Conservation (phyloP, 225 moss, liverwort and hornwort species). For the Pleurozium schreberi region DNA sequence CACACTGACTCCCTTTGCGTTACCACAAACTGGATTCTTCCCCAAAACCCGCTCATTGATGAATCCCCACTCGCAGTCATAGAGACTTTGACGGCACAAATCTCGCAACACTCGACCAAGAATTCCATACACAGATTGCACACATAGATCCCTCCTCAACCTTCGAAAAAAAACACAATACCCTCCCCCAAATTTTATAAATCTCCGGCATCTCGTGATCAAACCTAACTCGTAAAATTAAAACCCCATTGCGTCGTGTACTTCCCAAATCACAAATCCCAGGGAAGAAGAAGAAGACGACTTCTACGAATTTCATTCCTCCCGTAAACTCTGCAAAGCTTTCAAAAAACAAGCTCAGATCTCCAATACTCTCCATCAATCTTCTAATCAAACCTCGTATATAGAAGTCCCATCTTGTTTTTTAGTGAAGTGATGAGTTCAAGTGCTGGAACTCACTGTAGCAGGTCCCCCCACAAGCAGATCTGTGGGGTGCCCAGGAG, state of each 20-base stretch:
- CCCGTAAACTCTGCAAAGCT: neutral
- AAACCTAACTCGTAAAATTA: neutral
- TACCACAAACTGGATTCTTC: neutral
- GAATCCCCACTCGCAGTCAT: neutral
- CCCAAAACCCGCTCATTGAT: neutral
- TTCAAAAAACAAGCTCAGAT: neutral
- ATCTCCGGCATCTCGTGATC: neutral
- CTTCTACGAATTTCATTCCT: neutral
- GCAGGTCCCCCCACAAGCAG: neutral
- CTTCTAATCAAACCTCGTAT: neutral
- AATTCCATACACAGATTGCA: neutral
- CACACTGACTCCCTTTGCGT: neutral
- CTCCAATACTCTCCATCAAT: neutral
- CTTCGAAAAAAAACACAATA: neutral
- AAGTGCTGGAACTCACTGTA: neutral
- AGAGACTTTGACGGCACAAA: neutral
- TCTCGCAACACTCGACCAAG: neutral
- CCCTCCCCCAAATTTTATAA: neutral
- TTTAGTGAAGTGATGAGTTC: neutral
- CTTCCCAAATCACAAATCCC: neutral
- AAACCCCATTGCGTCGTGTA: neutral
- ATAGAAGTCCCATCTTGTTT: neutral
- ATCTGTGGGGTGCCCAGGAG: neutral
- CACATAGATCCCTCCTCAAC: neutral
- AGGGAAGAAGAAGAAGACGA: neutral